Evolutionary conservation across 2,329 filamentous ascomycete genomes (phyloP), one percentile per base, ranked within the genome.

Genomic region (Paramyrothecium sp.): DNA sequence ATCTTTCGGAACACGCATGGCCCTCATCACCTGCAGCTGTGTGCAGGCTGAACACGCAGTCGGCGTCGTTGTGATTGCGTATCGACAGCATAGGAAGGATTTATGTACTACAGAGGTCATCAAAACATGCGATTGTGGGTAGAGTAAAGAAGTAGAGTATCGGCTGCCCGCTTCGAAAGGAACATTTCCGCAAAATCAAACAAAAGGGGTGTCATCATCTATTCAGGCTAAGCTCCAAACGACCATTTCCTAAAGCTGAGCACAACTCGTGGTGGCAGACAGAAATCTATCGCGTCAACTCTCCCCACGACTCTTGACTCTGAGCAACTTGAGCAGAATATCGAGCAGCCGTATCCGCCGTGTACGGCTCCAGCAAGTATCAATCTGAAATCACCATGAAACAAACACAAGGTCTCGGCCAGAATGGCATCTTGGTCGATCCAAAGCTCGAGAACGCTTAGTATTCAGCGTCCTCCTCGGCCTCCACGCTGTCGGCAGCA

Each of bases 391-490:
- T n/a, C n/a, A n/a, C n/a, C n/a, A n/a, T n/a, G n/a, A n/a, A n/a
- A n/a, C n/a, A n/a, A n/a, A n/a, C n/a, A n/a, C n/a, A n/a, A n/a
- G n/a, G n/a, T n/a, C n/a, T n/a, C n/a, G n/a, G n/a, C n/a, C n/a
- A n/a, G n/a, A n/a, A n/a, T n/a, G 16, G 8, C 33, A 38, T 8
- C 8, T 38, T 10, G 33, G 33, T 8, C 33, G 16, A 16, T 38
- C 10, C 33, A 38, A 16, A 16, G 10, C 33, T 38, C 33, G 33
- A 38, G 33, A 38, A 16, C 33, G 58, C 61, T 71, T 94, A 97
- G 84, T 97, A 97, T 84, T 97, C 93, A 55, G 73, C 81, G 65
- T 78, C 82, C 69, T 88, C 88, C 51, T 86, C 85, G 17, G 84
- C 79, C 65, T 88, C 79, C 62, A 80, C 77, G 63, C 88, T 90